Base-by-base conservation (phyloP, 1,139 yeast genomes). In the Insectozyma bohioensis region DNA sequence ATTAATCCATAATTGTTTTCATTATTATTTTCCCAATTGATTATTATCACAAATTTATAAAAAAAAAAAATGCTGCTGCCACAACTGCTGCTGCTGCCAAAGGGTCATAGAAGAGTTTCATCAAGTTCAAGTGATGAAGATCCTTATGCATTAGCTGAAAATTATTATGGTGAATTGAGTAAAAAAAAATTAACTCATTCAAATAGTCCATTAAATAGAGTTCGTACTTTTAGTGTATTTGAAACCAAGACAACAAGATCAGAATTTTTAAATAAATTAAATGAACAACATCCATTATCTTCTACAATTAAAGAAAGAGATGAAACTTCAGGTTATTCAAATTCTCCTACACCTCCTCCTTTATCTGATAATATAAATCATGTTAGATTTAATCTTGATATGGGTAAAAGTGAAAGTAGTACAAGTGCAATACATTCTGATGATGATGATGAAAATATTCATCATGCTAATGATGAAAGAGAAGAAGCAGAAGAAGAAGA, bases 131-230 rank as follows among this genome's bases (percentile, higher is more conserved):
- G 60, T 20, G 78, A 70, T 9, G 60, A 62, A 27, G 84, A 80
- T 51, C 94, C 94, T 0, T 80, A 67, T 45, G 82, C 82, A 12
- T 61, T 64, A 11, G 75, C 94, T 0, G 92, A 84, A 37, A 66
- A 72, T 19, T 85, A 85, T 52, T 85, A 85, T 53, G 86, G 88
- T 4, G 79, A 83, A 2, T 60, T 57, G 12, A 26, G 18, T 18
- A 76, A 80, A 2, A 78, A 78, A 45, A 55, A 73, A n/a, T 56
- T 51, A 33, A 58, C 64, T 1, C 52, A 56, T 10, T 59, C 53
- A 35, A 47, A 54, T 25, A 30, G 34, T 6, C 61, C 53, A 34
- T 48, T 59, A 21, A 72, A 68, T 20, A 58, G 79, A 37, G 67
- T 67, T 3, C 58, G 85, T 46, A 78, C 88, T 1, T 58, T 66